These are phyloP conservation scores for Rhodosporidiobolus sp. DNA, from an alignment of 768 basidiomycete genomes.

Conservation along the genomic window DNA sequence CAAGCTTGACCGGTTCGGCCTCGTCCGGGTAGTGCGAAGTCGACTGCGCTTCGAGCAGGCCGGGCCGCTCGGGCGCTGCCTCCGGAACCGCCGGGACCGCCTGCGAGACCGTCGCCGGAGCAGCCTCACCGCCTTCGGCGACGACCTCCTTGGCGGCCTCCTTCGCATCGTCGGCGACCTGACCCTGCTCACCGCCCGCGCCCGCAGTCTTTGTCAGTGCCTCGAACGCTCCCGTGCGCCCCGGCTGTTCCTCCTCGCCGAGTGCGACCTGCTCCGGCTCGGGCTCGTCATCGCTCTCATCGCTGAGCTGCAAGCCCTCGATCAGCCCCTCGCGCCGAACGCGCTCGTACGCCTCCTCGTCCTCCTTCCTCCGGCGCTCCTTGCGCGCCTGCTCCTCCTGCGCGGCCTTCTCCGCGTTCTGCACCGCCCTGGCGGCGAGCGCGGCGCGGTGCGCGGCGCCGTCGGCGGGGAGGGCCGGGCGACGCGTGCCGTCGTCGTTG, in stretches of 20 bases:
- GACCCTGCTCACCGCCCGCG: neutral
- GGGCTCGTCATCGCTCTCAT: conserved; percentile 55
- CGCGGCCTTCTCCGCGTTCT: conserved; percentile 48
- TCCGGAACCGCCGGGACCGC: too few species aligned
- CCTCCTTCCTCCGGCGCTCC: conserved; percentile 34
- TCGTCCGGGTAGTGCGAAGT: too few species aligned
- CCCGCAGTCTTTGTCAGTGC: neutral
- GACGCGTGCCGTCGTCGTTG: conserved; percentile 23
- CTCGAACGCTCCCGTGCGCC: neutral
- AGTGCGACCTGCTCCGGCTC: conserved; percentile 64
- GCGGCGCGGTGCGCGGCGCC: conserved; percentile 47
- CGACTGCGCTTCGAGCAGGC: neutral
- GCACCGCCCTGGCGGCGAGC: conserved; percentile 49
- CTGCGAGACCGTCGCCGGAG: neutral
- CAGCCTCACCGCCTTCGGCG: neutral
- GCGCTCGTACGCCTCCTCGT: conserved; percentile 38
- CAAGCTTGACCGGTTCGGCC: neutral
- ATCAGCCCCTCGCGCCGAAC: conserved; percentile 32
- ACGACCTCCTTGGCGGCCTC: conserved; percentile 53
- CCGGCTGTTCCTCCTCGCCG: conserved; percentile 61
- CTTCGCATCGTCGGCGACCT: conserved; percentile 59
- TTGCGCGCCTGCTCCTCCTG: conserved; percentile 41
- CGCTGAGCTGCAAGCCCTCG: conserved; percentile 50
- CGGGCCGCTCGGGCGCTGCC: neutral
- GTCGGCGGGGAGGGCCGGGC: conserved; percentile 37